A percentile compares a stretch with the other conserved stretches of the same genome.
These are phyloP conservation scores for Sambucus nigra DNA, from an alignment of 129 eudicot species.

Conservation along the genomic window DNA sequence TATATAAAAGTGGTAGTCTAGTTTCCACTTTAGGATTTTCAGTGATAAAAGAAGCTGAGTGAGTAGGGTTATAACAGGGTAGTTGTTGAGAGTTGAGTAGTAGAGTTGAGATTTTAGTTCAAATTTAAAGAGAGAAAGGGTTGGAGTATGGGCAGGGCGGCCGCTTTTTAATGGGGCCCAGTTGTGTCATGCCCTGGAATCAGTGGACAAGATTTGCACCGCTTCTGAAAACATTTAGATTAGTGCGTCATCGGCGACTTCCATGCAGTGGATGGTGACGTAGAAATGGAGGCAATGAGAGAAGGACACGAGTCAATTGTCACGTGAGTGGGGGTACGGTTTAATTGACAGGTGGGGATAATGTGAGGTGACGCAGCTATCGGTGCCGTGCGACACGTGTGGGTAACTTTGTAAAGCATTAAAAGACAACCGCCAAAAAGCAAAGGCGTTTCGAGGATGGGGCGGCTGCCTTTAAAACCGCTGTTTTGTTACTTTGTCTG, in stretches of 20 bases:
- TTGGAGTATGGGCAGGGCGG: slow-evolving; percentile 8
- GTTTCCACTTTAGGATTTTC: no score
- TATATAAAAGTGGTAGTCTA: no score
- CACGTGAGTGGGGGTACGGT: slow-evolving; percentile 19
- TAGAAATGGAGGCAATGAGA: slow-evolving; percentile 6
- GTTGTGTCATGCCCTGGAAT: slow-evolving; percentile 3
- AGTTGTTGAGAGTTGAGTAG: no score
- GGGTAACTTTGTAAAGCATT: neutral
- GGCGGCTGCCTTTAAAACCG: neutral
- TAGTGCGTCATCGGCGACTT: neutral
- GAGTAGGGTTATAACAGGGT: no score
- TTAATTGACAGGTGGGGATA: neutral
- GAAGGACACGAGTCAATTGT: neutral
- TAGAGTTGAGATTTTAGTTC: no score
- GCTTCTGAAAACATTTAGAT: neutral
- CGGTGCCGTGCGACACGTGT: neutral
- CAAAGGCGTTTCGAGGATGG: neutral
- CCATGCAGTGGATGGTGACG: neutral
- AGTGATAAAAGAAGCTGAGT: no score
- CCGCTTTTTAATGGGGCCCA: slow-evolving; percentile 20
- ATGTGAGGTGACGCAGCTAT: neutral
- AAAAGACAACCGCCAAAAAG: slow-evolving; percentile 1
- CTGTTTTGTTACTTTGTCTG: neutral
- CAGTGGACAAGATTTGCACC: neutral
- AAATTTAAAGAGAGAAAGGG: no score